Conservation (phyloP, 2,329 filamentous ascomycete genomes). For the Alternaria triticina region DNA sequence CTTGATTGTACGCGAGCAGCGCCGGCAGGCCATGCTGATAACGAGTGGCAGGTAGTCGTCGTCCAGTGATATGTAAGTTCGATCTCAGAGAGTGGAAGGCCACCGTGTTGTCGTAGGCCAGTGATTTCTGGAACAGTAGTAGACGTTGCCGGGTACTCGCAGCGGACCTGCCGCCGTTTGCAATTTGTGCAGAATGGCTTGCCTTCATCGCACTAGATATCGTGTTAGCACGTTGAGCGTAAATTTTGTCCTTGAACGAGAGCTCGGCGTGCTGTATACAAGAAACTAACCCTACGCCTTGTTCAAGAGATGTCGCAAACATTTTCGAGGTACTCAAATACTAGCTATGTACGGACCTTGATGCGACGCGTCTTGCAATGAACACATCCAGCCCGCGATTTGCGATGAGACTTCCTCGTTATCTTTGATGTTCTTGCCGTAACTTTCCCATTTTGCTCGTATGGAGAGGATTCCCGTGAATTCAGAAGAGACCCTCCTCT, state of each 20-base stretch:
- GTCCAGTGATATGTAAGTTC: conserved; percentile 38
- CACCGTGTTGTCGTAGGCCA: neutral
- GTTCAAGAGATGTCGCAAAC: neutral
- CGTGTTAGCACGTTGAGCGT: neutral
- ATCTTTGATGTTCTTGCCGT: conserved; percentile 15
- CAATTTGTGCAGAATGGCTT: conserved; percentile 37
- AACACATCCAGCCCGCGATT: conserved; percentile 37
- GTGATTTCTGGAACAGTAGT: neutral
- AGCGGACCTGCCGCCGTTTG: conserved; percentile 26
- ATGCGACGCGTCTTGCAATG: conserved; percentile 37
- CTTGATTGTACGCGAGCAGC: conserved; percentile 20
- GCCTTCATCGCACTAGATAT: conserved; percentile 34
- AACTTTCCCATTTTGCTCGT: neutral
- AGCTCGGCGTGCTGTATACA: neutral
- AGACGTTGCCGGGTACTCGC: conserved; percentile 21
- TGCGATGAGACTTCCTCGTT: conserved; percentile 33
- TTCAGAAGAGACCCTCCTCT: neutral
- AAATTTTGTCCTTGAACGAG: too few relatives aligned
- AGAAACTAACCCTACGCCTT: neutral
- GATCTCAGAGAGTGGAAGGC: conserved; percentile 24
- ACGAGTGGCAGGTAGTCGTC: conserved; percentile 31
- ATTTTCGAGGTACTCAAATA: neutral
- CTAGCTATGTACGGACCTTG: conserved; percentile 23
- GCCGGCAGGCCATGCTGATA: conserved; percentile 24
- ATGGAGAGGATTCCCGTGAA: neutral